Percentiles rank a stretch among this genome's conserved stretches.
Conservation (phyloP, 495 filamentous ascomycete genomes). For the Staphylotrichum tortipilum region DNA sequence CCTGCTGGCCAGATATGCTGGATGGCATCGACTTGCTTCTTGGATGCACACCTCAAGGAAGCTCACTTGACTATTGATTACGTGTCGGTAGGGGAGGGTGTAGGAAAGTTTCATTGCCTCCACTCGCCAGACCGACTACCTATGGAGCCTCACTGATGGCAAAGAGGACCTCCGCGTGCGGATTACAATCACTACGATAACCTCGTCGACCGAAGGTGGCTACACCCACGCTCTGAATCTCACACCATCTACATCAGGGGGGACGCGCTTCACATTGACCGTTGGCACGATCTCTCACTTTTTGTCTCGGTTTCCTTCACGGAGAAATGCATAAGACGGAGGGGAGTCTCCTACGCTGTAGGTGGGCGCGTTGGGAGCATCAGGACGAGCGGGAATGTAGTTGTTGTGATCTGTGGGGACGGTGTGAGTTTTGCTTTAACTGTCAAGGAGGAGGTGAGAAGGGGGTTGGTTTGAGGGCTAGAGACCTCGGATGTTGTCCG, state of each 20-base stretch:
- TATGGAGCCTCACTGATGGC: conserved; percentile 15
- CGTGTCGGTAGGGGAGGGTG: conserved; percentile 10
- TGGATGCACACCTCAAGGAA: not conserved
- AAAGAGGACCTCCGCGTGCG: not conserved
- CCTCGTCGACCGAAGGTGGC: not conserved
- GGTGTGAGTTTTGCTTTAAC: too few relatives aligned
- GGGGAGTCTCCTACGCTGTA: too few relatives aligned
- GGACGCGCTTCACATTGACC: not conserved
- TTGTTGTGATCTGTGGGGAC: too few relatives aligned
- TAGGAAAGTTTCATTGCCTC: conserved; percentile 18
- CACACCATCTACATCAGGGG: not conserved
- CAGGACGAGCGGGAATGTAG: too few relatives aligned
- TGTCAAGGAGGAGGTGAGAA: too few relatives aligned
- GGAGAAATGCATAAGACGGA: too few relatives aligned
- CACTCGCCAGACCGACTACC: conserved; percentile 17
- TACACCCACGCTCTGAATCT: not conserved
- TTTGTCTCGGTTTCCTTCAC: not conserved
- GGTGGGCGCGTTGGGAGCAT: too few relatives aligned
- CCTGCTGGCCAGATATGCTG: not conserved
- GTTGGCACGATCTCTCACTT: not conserved
- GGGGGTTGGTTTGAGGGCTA: too few relatives aligned
- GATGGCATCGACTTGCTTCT: not conserved
- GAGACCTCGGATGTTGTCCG: too few relatives aligned
- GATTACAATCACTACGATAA: too few relatives aligned
- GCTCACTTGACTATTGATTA: conserved; percentile 14